Conservation (phyloP, 2,329 filamentous ascomycete species). For the Fusarium humuli region DNA sequence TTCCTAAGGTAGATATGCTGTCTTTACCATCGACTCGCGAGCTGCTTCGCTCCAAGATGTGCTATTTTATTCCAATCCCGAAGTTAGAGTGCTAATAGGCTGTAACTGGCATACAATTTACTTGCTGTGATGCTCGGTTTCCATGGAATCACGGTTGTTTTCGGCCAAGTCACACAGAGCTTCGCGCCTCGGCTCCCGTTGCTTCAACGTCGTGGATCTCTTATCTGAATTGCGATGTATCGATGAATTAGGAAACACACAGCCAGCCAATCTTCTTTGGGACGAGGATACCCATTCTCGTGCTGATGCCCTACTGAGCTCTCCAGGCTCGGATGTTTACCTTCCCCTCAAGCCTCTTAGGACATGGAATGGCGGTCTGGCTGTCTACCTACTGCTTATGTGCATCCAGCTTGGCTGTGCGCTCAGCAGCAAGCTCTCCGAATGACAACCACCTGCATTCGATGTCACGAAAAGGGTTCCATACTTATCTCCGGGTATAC, state of each 20-base stretch:
- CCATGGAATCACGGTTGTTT: neutral
- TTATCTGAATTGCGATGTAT: neutral
- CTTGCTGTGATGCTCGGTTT: neutral
- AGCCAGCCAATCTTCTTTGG: neutral
- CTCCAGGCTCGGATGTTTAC: neutral
- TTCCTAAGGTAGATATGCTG: neutral
- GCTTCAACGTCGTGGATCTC: neutral
- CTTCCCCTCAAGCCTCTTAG: constrained; percentile 3
- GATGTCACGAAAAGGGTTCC: neutral
- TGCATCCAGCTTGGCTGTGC: neutral
- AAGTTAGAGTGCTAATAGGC: neutral
- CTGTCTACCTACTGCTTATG: neutral
- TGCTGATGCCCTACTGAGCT: neutral
- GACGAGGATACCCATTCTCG: neutral
- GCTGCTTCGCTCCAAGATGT: neutral
- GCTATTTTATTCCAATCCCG: neutral
- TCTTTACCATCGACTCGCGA: constrained; percentile 1
- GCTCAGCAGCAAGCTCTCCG: constrained; percentile 2
- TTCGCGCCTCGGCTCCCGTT: constrained; percentile 30
- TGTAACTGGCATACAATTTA: neutral
- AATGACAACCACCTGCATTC: constrained; percentile 4
- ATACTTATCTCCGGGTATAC: neutral
- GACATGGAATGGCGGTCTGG: constrained; percentile 25
- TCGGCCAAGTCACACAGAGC: constrained; percentile 4
- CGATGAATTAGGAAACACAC: neutral